phyloP scores from a whole-genome alignment of 2,329 filamentous ascomycete species.

The Aureobasidium sp. region DNA sequence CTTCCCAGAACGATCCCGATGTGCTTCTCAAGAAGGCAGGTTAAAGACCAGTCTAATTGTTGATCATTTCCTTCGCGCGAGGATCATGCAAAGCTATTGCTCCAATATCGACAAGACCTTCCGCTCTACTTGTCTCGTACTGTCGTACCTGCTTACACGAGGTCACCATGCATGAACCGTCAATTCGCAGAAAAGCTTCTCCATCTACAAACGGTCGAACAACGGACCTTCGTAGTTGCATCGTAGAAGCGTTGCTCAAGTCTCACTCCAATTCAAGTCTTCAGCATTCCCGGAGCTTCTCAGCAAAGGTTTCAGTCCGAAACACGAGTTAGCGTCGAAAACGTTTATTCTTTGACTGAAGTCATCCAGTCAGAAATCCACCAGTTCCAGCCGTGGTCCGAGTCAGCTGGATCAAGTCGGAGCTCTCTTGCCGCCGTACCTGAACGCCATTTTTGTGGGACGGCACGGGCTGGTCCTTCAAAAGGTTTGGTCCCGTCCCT shows the following conservation, averaged over 20 bases:
- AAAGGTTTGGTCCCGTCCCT: background rate
- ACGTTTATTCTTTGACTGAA: background rate
- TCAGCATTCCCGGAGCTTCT: background rate
- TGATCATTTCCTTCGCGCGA: background rate
- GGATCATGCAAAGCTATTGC: background rate
- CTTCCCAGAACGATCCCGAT: background rate
- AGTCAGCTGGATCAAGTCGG: background rate
- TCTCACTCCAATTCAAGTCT: background rate
- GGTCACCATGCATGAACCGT: slow-evolving; percentile 9
- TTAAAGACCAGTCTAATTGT: background rate
- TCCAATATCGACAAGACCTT: background rate
- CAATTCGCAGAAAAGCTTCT: background rate
- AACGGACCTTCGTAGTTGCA: background rate
- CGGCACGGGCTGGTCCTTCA: slow-evolving; percentile 3
- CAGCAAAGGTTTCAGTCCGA: background rate
- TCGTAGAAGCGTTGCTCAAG: background rate
- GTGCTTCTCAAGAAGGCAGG: background rate
- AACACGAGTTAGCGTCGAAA: background rate
- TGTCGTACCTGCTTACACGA: slow-evolving; percentile 1
- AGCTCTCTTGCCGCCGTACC: background rate
- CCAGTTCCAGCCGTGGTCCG: background rate
- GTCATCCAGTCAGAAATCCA: background rate
- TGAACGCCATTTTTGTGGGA: background rate
- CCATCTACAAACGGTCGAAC: background rate
- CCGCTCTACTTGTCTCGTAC: background rate